Percentiles rank a stretch among this genome's conserved stretches.
phyloP scores from a whole-genome alignment of 306 rosid genomes.

The Prosopis cineraria region DNA sequence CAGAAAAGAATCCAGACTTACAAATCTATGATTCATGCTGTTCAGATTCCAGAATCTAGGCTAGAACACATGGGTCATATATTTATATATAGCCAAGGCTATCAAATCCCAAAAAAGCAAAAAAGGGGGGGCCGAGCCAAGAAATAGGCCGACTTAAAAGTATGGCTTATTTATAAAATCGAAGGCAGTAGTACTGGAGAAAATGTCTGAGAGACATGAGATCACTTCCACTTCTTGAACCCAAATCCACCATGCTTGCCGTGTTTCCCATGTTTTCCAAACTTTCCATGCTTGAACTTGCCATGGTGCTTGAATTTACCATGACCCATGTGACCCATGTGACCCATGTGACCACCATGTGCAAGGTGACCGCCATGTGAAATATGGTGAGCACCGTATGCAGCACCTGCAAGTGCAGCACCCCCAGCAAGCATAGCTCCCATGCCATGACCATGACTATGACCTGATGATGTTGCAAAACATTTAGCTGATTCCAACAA shows the following conservation, averaged over 20 bases:
- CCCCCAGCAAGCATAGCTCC: slow-evolving; percentile 6
- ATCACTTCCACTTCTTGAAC: slow-evolving; percentile 11
- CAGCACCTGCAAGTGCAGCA: neutral
- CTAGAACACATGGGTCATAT: neutral
- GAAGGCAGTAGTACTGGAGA: neutral
- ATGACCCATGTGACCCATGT: neutral
- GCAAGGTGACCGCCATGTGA: neutral
- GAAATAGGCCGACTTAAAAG: neutral
- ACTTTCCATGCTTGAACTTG: neutral
- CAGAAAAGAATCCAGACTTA: neutral
- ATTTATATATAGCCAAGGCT: neutral
- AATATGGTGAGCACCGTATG: neutral
- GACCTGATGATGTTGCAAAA: neutral
- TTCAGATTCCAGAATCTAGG: neutral
- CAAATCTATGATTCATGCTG: neutral
- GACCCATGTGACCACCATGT: neutral
- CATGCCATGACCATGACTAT: neutral
- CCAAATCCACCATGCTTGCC: neutral
- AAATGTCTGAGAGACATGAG: neutral
- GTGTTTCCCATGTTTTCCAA: neutral
- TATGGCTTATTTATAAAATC: neutral
- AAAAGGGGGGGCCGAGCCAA: neutral
- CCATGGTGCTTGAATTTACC: neutral
- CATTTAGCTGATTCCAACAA: slow-evolving; percentile 5
- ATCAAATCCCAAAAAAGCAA: neutral